A percentile compares a stretch with the other conserved stretches of the same genome.
These are phyloP conservation scores for Taiwanofungus camphoratus DNA, from an alignment of 1,284 basidiomycete species.

Conservation along the genomic window DNA sequence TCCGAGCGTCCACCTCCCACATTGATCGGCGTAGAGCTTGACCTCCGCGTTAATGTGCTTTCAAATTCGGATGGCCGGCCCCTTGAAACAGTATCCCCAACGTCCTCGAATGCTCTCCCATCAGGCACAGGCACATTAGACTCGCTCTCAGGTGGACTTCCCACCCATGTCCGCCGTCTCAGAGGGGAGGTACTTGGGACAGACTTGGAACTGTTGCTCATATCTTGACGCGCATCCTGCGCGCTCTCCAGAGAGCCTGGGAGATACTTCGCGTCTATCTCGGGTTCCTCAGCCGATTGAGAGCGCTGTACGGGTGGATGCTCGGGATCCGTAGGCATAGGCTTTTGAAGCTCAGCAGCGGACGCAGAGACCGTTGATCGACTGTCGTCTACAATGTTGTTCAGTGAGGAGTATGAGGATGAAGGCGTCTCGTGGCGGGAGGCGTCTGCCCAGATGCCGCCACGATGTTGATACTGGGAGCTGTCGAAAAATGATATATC, in stretches of 20 bases:
- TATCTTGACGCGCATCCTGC: constrained; percentile 15
- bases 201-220: constrained; percentile 13
- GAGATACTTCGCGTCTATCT: constrained; percentile 6
- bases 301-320: constrained; percentile 22
- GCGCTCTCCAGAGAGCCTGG: constrained; percentile 8
- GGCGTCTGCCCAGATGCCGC: constrained; percentile 88
- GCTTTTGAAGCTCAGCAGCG: constrained; percentile 16
- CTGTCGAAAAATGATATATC: constrained; percentile 96
- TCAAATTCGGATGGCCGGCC: constrained; percentile 7
- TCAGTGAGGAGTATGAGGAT: constrained; percentile 11
- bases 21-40: constrained; percentile 16
- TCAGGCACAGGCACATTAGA: constrained; percentile 17
- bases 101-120: constrained; percentile 7
- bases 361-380: constrained; percentile 17
- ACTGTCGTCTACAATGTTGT: constrained; percentile 16
- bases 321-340: constrained; percentile 17
- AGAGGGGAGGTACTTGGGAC: constrained; percentile 11
- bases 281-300: constrained; percentile 28
- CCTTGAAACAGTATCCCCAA: constrained; percentile 6
- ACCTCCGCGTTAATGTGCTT: constrained; percentile 8
- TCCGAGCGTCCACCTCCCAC: background rate
- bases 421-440: constrained; percentile 40
- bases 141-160: constrained; percentile 22
- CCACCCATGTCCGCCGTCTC: constrained; percentile 38
- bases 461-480: constrained; percentile 56